Conservation (phyloP, 306 rosid genomes). For the Adenanthera pavonina region DNA sequence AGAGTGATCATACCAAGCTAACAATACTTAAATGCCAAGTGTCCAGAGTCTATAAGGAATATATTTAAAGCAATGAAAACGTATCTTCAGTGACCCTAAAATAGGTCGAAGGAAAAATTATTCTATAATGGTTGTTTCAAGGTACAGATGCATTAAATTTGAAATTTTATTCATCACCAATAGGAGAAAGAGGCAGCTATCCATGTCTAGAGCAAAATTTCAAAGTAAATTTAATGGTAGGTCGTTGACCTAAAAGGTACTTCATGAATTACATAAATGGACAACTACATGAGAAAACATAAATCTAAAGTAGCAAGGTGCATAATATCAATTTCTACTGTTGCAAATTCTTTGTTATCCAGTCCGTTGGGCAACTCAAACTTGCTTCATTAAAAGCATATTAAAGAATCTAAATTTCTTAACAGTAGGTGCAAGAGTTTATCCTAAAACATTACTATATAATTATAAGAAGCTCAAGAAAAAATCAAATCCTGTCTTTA, state of each 20-base stretch:
- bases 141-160: background rate
- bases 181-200: background rate
- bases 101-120: background rate
- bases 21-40: background rate
- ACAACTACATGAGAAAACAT: no score
- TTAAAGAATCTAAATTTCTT: background rate
- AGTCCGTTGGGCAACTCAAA: slow-evolving; percentile 22
- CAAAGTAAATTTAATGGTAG: background rate
- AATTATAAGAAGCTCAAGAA: no score
- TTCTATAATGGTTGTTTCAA: background rate
- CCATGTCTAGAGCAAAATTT: background rate
- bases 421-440: background rate
- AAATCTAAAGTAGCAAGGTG: background rate
- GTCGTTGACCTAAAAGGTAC: no score
- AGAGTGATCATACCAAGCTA: background rate
- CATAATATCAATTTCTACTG: slow-evolving; percentile 1
- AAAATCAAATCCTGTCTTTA: slow-evolving; percentile 1
- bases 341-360: background rate
- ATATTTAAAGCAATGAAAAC: background rate
- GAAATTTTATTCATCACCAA: background rate
- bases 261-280: no score
- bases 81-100: background rate
- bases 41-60: background rate
- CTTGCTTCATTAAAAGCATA: slow-evolving; percentile 3
- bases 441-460: background rate